phyloP scores from a whole-genome alignment of 1,284 basidiomycete genomes.

The Naganishia sp. region DNA sequence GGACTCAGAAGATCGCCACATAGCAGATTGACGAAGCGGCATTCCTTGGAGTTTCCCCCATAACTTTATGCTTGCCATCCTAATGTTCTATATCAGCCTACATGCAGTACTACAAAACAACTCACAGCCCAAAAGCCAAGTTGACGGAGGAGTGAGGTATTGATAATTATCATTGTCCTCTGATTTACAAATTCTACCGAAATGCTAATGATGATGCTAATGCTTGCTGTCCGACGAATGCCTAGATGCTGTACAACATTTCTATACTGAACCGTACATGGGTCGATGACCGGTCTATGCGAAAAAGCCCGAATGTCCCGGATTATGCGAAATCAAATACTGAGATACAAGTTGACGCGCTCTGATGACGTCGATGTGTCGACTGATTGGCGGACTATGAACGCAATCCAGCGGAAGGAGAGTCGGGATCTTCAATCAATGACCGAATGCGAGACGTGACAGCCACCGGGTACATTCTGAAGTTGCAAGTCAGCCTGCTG shows the following conservation, averaged over 20 bases:
- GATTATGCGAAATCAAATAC: conserved; percentile 27
- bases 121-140: too few species aligned
- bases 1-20: too few species aligned
- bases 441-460: conserved; percentile 35
- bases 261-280: conserved; percentile 12
- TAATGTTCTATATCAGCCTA: too few species aligned
- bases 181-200: background rate
- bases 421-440: conserved; percentile 30
- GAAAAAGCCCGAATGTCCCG: background rate
- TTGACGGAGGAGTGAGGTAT: conserved; percentile 1
- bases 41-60: too few species aligned
- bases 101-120: too few species aligned
- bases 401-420: conserved; percentile 22
- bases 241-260: conserved; percentile 17
- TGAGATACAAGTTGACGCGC: conserved; percentile 2
- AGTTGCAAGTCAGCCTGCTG: background rate
- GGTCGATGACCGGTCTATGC: background rate
- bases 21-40: too few species aligned
- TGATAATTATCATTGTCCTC: conserved; percentile 6
- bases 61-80: too few species aligned
- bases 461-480: conserved; percentile 35
- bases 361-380: background rate
- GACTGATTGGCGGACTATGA: background rate
- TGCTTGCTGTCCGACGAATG: conserved; percentile 5
- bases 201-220: conserved; percentile 17